A percentile compares a stretch with the other conserved stretches of the same genome.
Evolutionary conservation across 2,329 filamentous ascomycete genomes (phyloP).

Genomic region (Epichloe coenophiala): DNA sequence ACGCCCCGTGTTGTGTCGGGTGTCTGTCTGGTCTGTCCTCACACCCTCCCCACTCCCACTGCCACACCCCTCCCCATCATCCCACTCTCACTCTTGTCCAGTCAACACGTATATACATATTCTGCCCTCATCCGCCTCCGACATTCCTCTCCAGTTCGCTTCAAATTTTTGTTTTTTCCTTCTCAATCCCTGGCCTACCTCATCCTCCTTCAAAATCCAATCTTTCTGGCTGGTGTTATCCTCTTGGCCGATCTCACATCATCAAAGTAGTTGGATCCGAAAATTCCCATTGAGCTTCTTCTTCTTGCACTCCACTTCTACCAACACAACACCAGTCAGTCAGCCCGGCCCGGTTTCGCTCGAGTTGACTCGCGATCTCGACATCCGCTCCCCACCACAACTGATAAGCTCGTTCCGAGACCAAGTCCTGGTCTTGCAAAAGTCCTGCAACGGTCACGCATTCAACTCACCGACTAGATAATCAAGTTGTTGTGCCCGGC

Average conservation of each 20-base stretch:
- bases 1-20: background rate
- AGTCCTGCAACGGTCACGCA: background rate
- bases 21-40: background rate
- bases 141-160: conserved; percentile 1
- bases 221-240: background rate
- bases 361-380: conserved; percentile 10
- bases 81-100: too few relatives aligned
- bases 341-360: conserved; percentile 8
- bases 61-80: background rate
- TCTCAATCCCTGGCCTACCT: background rate
- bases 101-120: conserved; percentile 8
- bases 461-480: background rate
- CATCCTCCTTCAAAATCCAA: background rate
- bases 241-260: background rate
- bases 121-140: conserved; percentile 10
- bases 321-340: background rate
- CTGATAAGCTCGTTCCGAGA: background rate
- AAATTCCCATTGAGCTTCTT: background rate
- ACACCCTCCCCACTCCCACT: conserved; percentile 1
- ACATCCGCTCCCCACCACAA: conserved; percentile 4
- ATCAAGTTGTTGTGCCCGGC: background rate
- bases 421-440: background rate
- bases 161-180: conserved; percentile 1
- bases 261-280: background rate
- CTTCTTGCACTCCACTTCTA: conserved; percentile 1